Evolutionary conservation across 208 protist species (phyloP), one percentile per base, ranked within the genome.

Genomic region (Herpetomonas samuelpessoai): DNA sequence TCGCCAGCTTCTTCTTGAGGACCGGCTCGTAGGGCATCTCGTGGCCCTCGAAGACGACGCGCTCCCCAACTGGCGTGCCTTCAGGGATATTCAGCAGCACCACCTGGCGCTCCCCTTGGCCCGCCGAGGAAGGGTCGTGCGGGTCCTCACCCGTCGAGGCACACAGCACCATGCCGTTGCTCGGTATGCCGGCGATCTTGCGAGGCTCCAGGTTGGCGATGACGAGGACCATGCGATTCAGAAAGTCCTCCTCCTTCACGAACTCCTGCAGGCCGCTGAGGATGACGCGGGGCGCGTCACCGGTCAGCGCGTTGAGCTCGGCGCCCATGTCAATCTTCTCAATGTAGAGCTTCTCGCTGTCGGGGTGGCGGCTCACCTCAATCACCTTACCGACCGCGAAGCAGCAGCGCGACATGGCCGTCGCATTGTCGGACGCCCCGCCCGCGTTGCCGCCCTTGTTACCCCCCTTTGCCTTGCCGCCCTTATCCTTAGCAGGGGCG

Each of bases 311-410:
- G 62, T 88, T 88, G 29, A 83, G 68, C 48, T 81, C 92, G 41
- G 90, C 80, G 27, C 93, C 93, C 35, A 98, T 60, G 65, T 97
- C 95, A 44, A 97, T 97, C 71, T 97, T 81, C 78, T 98, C 93
- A 57, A 98, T 79, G 74, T 86, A 97, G 12, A 97, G 78, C 64
- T 89, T 86, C 44, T 83, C 74, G 58, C 91, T 92, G 54, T 97
- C 89, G 2, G 91, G 86, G 69, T 98, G 95, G 18, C 73, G 62
- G 14, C 71, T 71, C n/a, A 94, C 89, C 65, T 91, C 74, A 2
- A 96, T 26, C 26, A 98, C 91, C 47, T 85, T 92, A 35, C 92
- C 94, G 16, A 98, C 68, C 7, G 81, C 74, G 46, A 98, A 89
- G 68, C 74, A 83, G 71, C 89, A 88, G 38, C 75, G 74, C 35